These are phyloP conservation scores for Heterococcus sp. DNA, from an alignment of 108 stramenopile species.

Conservation along the genomic window DNA sequence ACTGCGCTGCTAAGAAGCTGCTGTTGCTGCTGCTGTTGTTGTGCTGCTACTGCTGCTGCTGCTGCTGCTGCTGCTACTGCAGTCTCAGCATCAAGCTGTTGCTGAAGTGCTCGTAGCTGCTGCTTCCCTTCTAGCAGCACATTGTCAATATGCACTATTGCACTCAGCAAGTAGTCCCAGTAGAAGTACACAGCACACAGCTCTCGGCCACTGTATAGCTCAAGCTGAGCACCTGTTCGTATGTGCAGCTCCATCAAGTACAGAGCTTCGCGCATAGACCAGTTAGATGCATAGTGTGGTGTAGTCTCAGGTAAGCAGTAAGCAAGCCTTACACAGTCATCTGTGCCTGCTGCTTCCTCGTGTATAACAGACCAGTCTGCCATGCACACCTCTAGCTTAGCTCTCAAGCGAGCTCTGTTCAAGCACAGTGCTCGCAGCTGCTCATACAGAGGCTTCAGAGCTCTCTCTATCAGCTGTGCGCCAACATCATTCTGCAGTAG, in stretches of 20 bases:
- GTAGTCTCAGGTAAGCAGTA: slow-evolving; percentile 1
- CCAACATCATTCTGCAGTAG: slow-evolving; percentile 8
- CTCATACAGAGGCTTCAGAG: slow-evolving; percentile 31
- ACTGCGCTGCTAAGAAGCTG: background rate
- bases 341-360: slow-evolving; percentile 5
- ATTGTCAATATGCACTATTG: slow-evolving; percentile 8
- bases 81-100: background rate
- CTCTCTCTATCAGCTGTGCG: slow-evolving; percentile 13
- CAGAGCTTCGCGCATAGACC: slow-evolving; percentile 24
- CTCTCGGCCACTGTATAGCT: slow-evolving; percentile 17
- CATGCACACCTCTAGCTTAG: slow-evolving; percentile 1
- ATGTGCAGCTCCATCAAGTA: slow-evolving; percentile 29
- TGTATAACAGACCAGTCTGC: slow-evolving; percentile 2
- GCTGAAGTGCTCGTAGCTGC: background rate
- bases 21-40: too few relatives aligned
- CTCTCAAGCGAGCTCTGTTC: slow-evolving; percentile 14
- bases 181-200: slow-evolving; percentile 22
- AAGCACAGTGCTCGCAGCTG: slow-evolving; percentile 28
- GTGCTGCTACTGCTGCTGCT: background rate
- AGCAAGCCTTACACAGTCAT: slow-evolving; percentile 17
- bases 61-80: background rate
- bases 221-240: slow-evolving; percentile 17
- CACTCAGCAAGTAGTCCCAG: slow-evolving; percentile 37
- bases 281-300: slow-evolving; percentile 15
- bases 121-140: slow-evolving; percentile 16